Base-by-base conservation (phyloP, 1,139 yeast genomes). In the Ogataea hybrid region DNA sequence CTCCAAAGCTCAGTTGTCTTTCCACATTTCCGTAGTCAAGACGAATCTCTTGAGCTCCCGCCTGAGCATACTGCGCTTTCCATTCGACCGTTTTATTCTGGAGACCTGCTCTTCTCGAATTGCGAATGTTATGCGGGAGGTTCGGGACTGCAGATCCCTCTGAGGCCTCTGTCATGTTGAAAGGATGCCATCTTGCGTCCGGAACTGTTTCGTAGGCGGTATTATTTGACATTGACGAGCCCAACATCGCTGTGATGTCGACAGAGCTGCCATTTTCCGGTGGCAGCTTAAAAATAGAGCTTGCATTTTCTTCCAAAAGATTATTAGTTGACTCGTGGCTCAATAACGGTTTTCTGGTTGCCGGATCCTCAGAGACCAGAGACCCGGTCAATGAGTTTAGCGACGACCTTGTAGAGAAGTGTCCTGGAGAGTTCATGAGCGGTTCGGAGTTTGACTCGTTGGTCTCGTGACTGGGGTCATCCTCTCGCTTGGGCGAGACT, bases 131-230 rank as follows among this genome's bases (percentile, higher is more conserved):
- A 17, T 25, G 42, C 9, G 37, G 31, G 6, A 28, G 25, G 8
- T 28, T 27, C 6, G 41, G 21, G 5, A 15, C 17, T 17, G 35
- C 20, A 3, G 28, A 12, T 6, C 10, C 12, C 14, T 35, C 40
- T 5, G 42, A 4, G 5, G 16, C 28, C 8, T 22, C 25, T 7
- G 43, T 35, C 14, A 44, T 29, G 30, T 48, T 45, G 41, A 51
- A 48, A 1, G 53, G 48, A 35, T 50, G 53, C 52, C 51, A 49
- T 6, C 46, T 46, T 11, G 39, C 36, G 15, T 46, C 50, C n/a
- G 48, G 39, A 3, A 20, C 16, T 7, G 25, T 18, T 15, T 31
- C 40, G 20, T 9, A 25, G 6, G 25, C 40, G 12, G 25, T 22
- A 3, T 30, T 30, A 15, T 42, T 43, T 12, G 43, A 27, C 6